Base-by-base conservation (phyloP, 306 rosid species). In the Carpinus fangiana region DNA sequence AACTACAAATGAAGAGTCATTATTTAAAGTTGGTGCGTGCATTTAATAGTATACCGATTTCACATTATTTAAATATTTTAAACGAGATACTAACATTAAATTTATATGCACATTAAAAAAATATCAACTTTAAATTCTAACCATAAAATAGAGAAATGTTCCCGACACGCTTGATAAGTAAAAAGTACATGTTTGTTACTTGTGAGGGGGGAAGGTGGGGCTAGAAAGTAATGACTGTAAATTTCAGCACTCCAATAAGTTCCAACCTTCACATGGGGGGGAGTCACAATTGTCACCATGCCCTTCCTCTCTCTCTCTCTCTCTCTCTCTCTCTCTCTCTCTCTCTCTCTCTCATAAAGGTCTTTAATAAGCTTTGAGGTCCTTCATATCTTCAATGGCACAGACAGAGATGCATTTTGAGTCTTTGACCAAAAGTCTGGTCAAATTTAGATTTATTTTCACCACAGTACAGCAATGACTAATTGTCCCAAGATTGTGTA, bases 291-390 rank as follows among this genome's bases (percentile, higher is more conserved):
- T 74, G 75, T 52, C 76, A 77, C 82, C 74, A 31, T 50, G 78
- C 90, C 82, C 55, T 70, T 56, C 84, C 82, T 85, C 89, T 75
- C 78, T 84, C 43, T 38, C 18, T 70, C 50, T 84, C 82, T 85
- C 89, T 75, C 78, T 84, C 43, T 70, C 50, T 84, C 82, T 85
- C 89, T 75, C 78, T 84, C 82, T 85, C 89, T 75, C 78, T 84
- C 43, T 38, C 18, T 70, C 50, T 84, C 82, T 85, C 89, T 75
- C 78, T 84, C 43, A 28, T 13, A 12, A 45, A 20, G 18, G 46
- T 64, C 70, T 38, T 78, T 80, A 36, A 64, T 36, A 77, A 74
- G 69, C 64, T 81, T 82, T 78, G 79, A 31, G 55, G 52, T 78
- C 80, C 45, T 41, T 41, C 45, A 41, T 5, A 41, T 78, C 79